Conservation (phyloP, 768 basidiomycete genomes). For the Termitomyces sp. region DNA sequence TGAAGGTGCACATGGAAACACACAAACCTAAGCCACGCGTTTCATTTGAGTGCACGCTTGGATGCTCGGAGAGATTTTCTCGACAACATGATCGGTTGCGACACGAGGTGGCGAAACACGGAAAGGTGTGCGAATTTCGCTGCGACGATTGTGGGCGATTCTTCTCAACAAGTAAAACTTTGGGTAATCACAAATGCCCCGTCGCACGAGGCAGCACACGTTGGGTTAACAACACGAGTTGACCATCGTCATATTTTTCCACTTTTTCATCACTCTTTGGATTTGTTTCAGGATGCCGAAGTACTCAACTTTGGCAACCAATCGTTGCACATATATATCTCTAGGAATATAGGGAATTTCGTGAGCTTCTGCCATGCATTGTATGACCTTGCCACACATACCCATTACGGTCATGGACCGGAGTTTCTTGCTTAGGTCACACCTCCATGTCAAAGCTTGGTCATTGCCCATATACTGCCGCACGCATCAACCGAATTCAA, state of each 20-base stretch:
- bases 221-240: conserved; percentile 35
- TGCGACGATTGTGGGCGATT: conserved; percentile 49
- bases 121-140: conserved; percentile 48
- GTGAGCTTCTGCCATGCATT: background rate
- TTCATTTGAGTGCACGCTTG: conserved; percentile 47
- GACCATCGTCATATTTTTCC: background rate
- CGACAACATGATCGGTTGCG: conserved; percentile 52
- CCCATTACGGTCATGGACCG: background rate
- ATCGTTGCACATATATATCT: background rate
- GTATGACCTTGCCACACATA: background rate
- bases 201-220: conserved; percentile 43
- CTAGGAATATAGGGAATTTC: background rate
- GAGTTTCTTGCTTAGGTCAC: background rate
- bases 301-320: background rate
- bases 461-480: background rate
- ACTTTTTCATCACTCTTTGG: background rate
- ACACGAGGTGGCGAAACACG: conserved; percentile 55
- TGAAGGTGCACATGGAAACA: conserved; percentile 51
- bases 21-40: conserved; percentile 48
- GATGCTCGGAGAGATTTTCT: conserved; percentile 50
- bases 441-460: background rate
- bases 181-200: conserved; percentile 54
- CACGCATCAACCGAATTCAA: background rate
- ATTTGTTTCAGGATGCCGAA: background rate
- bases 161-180: conserved; percentile 47